Base-by-base conservation (phyloP, 2,329 filamentous ascomycete species). In the Tolypocladium endophyticum region DNA sequence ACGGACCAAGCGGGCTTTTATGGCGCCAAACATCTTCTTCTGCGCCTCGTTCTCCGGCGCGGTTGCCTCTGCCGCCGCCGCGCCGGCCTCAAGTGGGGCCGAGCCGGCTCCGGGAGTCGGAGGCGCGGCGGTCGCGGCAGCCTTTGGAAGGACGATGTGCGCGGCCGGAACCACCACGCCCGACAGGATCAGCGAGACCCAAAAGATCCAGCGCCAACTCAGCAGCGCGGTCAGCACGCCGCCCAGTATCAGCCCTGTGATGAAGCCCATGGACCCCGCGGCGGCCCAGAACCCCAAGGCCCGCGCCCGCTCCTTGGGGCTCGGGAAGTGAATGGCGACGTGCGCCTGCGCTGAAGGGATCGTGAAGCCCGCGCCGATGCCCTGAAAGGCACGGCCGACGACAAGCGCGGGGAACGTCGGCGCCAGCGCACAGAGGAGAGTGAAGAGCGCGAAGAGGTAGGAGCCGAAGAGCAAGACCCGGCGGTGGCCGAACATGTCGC, bases 351-450 rank as follows among this genome's bases (percentile, higher is more conserved):
- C 55, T 20, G 55, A 57, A 3, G 55, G 55, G 9, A 57, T 57
- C 39, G 55, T 57, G 55, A 57, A 57, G 55, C 55, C 55, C 9
- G 55, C 55, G 30, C 55, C 55, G 55, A 57, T 57, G 39, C 55
- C 55, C 30, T 57, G 55, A n/a, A 57, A 57, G 9, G 55, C 55
- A 5, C 55, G 55, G 20, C 55, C 55, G 39, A 57, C 33, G 41
- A 47, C 55, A 41, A 57, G 55, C 28, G 39, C 55, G 25, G 43
- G 30, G 25, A 57, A 57, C n/a, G 25, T 57, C 28, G 55, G 55
- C 12, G 55, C 39, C 23, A 57, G 55, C 2, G 55, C 55, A 28
- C 55, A 57, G 20, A 57, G 36, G 20, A 57, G 55, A 3, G 55
- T 57, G 55, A 57, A 57, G 41, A 57, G 55, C 28, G 55, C 55